Conservation (phyloP, 1,284 basidiomycete species). For the Ganoderma resinaceum region DNA sequence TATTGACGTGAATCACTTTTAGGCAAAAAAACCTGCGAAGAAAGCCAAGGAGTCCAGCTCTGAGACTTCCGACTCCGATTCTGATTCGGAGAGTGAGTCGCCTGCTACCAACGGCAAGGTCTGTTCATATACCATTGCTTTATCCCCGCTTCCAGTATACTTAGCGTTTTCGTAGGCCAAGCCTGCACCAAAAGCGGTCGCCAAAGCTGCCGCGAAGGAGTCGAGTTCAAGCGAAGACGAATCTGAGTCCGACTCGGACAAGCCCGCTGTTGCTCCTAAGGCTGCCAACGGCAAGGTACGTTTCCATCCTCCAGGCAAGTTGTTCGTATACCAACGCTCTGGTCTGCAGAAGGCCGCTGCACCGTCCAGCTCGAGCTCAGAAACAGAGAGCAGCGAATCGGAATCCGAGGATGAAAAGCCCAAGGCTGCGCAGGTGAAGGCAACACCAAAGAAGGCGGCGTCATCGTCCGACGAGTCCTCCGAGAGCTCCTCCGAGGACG, state of each 20-base stretch:
- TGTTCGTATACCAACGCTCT: not conserved
- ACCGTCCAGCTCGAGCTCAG: conserved; percentile 24
- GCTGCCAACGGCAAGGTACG: conserved; percentile 36
- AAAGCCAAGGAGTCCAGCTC: conserved; percentile 33
- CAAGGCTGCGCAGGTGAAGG: conserved; percentile 45
- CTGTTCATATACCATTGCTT: not conserved
- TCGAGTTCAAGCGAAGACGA: conserved; percentile 41
- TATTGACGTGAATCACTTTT: not conserved
- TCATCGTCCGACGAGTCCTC: conserved; percentile 28
- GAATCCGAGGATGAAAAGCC: conserved; percentile 45
- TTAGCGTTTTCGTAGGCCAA: conserved; percentile 16
- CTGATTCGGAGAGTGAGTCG: conserved; percentile 25
- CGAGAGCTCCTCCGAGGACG: conserved; percentile 37
- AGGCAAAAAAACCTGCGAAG: conserved; percentile 17
- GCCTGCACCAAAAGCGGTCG: conserved; percentile 24
- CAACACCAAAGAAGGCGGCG: conserved; percentile 36
- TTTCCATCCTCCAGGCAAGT: not conserved
- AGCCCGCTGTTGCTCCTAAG: conserved; percentile 31
- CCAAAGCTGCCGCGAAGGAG: conserved; percentile 24
- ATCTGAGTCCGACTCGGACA: conserved; percentile 38
- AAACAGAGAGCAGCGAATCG: conserved; percentile 29
- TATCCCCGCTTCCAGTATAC: no score
- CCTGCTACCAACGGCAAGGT: conserved; percentile 30
- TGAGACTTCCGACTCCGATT: conserved; percentile 19
- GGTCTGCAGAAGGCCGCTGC: conserved; percentile 21